phyloP scores from a whole-genome alignment of 345 rosid genomes.

The Clarkia xantiana region DNA sequence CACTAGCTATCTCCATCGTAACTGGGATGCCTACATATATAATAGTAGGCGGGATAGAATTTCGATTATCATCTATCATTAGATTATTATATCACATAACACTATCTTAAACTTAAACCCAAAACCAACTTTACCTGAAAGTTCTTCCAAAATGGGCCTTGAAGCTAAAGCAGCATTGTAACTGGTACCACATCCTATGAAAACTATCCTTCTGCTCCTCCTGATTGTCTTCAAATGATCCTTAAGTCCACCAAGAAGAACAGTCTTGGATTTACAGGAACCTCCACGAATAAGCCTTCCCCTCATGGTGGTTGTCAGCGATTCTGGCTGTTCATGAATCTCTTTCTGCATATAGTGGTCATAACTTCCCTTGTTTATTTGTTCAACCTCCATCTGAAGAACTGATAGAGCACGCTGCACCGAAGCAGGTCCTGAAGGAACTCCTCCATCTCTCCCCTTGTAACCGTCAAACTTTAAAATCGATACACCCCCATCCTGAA shows the following conservation, averaged over 20 bases:
- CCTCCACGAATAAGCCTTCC: slow-evolving; percentile 92
- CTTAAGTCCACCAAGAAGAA: slow-evolving; percentile 88
- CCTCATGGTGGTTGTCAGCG: slow-evolving; percentile 89
- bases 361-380: slow-evolving; percentile 77
- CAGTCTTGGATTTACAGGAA: slow-evolving; percentile 66
- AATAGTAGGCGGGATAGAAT: no score
- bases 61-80: no score
- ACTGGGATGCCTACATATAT: slow-evolving; percentile 62
- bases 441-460: slow-evolving; percentile 35
- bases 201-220: slow-evolving; percentile 81
- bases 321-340: slow-evolving; percentile 97
- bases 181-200: slow-evolving; percentile 95
- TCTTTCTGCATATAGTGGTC: slow-evolving; percentile 98
- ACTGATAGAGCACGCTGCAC: slow-evolving; percentile 91
- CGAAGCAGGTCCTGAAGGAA: slow-evolving; percentile 55
- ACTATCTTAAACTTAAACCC: no score
- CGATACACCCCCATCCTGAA: slow-evolving; percentile 79
- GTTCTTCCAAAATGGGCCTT: slow-evolving; percentile 90
- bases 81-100: no score
- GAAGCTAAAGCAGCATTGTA: slow-evolving; percentile 95
- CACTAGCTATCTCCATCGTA: slow-evolving; percentile 98
- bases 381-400: slow-evolving; percentile 96
- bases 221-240: slow-evolving; percentile 88
- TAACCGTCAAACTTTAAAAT: slow-evolving; percentile 64
- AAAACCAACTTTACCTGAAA: slow-evolving; percentile 51